These are phyloP conservation scores for Chlorella ohadii DNA, from an alignment of 139 green algal genomes.

Conservation along the genomic window DNA sequence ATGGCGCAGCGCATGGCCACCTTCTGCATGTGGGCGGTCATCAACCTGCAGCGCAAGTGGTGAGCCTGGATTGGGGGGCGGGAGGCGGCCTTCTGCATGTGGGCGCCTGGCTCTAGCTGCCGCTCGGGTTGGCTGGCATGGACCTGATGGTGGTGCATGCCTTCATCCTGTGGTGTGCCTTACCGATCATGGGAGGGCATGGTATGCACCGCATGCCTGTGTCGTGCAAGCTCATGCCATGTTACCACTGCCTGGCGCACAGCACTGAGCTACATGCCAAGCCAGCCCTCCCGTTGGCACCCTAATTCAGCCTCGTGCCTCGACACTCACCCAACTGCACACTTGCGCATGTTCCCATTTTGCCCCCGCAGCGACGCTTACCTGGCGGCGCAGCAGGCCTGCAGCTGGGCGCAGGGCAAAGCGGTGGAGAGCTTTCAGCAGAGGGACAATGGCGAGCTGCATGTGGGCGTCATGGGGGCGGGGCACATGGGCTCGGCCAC, in stretches of 20 bases:
- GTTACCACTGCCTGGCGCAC: too few relatives aligned
- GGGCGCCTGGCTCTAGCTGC: too few relatives aligned
- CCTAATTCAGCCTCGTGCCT: not conserved
- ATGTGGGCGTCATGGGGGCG: constrained; percentile 27
- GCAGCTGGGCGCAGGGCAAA: constrained; percentile 24
- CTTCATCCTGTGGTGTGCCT: too few relatives aligned
- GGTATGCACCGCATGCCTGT: too few relatives aligned
- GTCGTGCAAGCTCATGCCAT: too few relatives aligned
- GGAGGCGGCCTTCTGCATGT: too few relatives aligned
- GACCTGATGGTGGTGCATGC: too few relatives aligned
- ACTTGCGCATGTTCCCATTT: not conserved
- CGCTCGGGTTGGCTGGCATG: too few relatives aligned
- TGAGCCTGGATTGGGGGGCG: not conserved
- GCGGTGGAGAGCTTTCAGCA: constrained; percentile 19
- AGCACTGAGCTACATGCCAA: too few relatives aligned
- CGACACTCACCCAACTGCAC: too few relatives aligned
- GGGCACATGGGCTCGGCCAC: constrained; percentile 15
- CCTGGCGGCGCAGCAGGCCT: constrained; percentile 20
- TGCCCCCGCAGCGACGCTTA: constrained; percentile 22
- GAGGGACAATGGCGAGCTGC: constrained; percentile 28
- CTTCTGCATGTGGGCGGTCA: constrained; percentile 63
- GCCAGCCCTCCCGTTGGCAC: too few relatives aligned
- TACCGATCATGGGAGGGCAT: too few relatives aligned
- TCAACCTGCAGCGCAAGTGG: constrained; percentile 49
- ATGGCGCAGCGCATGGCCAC: constrained; percentile 71